phyloP scores from a whole-genome alignment of 129 eudicot species.

The Logfia minima region DNA sequence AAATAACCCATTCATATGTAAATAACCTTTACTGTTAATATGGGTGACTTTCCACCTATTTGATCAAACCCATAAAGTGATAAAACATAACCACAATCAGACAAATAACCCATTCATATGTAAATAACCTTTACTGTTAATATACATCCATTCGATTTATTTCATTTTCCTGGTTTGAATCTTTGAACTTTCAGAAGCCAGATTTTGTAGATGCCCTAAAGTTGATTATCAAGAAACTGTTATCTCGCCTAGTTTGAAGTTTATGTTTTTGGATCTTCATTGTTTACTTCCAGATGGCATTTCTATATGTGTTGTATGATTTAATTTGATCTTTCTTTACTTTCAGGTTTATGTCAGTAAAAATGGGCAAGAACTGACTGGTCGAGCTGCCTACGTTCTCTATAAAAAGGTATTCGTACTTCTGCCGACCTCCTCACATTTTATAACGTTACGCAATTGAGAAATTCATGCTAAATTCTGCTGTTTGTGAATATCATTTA shows the following conservation, averaged over 20 bases:
- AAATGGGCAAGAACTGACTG: constrained; percentile 63
- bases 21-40: no score
- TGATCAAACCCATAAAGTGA: neutral
- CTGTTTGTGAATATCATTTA: neutral
- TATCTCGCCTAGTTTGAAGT: neutral
- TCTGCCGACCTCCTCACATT: neutral
- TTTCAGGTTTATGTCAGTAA: constrained; percentile 65
- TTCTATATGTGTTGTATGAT: neutral
- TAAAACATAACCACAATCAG: neutral
- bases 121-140: neutral
- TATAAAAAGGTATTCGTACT: constrained; percentile 58
- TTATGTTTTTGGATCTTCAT: neutral
- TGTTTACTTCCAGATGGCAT: neutral
- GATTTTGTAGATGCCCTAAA: neutral
- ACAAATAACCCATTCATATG: neutral
- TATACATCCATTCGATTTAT: neutral
- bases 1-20: neutral
- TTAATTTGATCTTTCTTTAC: neutral
- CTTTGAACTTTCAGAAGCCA: neutral
- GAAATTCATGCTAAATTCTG: neutral
- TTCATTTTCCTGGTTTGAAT: neutral
- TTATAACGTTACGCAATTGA: neutral
- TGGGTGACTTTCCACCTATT: neutral
- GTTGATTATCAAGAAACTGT: neutral
- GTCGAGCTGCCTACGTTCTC: constrained; percentile 64